Conservation (phyloP, 2,329 filamentous ascomycete genomes). For the Aspergillus oerlinghausenensis region DNA sequence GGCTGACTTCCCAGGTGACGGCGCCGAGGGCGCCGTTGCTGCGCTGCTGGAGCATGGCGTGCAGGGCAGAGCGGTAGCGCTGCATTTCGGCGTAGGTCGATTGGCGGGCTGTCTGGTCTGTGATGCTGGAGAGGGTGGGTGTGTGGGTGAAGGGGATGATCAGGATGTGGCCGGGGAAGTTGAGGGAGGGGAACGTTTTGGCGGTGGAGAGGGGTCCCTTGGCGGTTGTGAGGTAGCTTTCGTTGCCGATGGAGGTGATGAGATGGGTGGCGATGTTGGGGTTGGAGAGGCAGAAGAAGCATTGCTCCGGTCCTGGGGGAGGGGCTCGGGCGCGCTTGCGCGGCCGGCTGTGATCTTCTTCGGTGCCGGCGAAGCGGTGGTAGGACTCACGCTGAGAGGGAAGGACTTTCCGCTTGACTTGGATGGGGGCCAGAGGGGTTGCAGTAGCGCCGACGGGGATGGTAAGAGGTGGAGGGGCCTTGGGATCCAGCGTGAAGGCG, state of each 20-base stretch:
- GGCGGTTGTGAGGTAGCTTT: constrained; percentile 83
- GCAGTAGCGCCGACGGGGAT: constrained; percentile 68
- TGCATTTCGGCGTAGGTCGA: constrained; percentile 76
- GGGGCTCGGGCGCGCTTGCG: constrained; percentile 45
- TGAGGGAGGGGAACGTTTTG: constrained; percentile 65
- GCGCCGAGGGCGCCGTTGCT: constrained; percentile 61
- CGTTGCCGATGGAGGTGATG: constrained; percentile 81
- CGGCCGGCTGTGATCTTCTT: constrained; percentile 31
- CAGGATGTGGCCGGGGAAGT: constrained; percentile 79
- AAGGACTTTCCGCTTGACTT: constrained; percentile 56
- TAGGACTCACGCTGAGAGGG: constrained; percentile 33
- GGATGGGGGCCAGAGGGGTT: constrained; percentile 56
- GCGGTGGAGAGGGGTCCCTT: constrained; percentile 79
- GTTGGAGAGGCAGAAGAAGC: constrained; percentile 95
- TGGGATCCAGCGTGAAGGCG: constrained; percentile 63
- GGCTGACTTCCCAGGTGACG: constrained; percentile 90
- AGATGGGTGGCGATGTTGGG: constrained; percentile 79
- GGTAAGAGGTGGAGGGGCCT: constrained; percentile 54
- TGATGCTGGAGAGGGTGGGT: constrained; percentile 67
- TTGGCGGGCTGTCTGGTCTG: constrained; percentile 50
- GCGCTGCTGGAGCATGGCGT: constrained; percentile 63
- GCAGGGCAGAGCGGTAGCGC: constrained; percentile 70
- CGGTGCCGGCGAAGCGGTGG: constrained; percentile 37
- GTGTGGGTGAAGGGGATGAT: constrained; percentile 85
- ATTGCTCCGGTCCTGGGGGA: constrained; percentile 65